phyloP scores from a whole-genome alignment of 2,329 filamentous ascomycete genomes.

The Sporothrix euskadiensis region DNA sequence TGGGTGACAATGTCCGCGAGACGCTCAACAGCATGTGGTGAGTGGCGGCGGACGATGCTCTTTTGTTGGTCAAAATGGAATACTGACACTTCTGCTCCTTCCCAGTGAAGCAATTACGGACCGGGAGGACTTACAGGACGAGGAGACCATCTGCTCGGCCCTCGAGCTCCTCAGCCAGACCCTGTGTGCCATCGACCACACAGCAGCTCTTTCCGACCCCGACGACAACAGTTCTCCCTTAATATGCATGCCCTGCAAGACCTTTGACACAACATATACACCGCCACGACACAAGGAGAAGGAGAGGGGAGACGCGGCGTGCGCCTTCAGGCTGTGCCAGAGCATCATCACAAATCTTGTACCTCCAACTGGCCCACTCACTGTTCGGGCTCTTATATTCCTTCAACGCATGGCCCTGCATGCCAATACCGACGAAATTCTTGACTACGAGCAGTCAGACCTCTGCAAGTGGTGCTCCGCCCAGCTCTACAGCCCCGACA shows the following conservation, averaged over 20 bases:
- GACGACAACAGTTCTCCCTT: constrained; percentile 23
- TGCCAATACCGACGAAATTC: neutral
- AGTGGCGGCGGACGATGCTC: neutral
- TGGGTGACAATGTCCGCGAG: constrained; percentile 20
- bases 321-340: constrained; percentile 7
- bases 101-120: constrained; percentile 6
- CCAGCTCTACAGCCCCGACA: constrained; percentile 28
- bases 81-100: neutral
- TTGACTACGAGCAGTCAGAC: constrained; percentile 30
- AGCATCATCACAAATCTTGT: neutral
- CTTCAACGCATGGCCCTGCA: constrained; percentile 29
- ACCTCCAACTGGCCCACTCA: constrained; percentile 23
- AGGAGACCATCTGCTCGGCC: constrained; percentile 5
- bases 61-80: neutral
- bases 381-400: constrained; percentile 26
- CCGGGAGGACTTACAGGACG: neutral
- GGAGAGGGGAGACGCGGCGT: constrained; percentile 4
- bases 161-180: constrained; percentile 27
- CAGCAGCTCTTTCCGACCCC: constrained; percentile 20
- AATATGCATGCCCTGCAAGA: constrained; percentile 25
- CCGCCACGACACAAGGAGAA: constrained; percentile 20
- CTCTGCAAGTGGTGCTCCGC: constrained; percentile 30
- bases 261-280: neutral
- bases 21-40: constrained; percentile 28
- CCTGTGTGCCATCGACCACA: constrained; percentile 25